phyloP scores from a whole-genome alignment of 1,139 yeast genomes.

The Taphrina betulina region DNA sequence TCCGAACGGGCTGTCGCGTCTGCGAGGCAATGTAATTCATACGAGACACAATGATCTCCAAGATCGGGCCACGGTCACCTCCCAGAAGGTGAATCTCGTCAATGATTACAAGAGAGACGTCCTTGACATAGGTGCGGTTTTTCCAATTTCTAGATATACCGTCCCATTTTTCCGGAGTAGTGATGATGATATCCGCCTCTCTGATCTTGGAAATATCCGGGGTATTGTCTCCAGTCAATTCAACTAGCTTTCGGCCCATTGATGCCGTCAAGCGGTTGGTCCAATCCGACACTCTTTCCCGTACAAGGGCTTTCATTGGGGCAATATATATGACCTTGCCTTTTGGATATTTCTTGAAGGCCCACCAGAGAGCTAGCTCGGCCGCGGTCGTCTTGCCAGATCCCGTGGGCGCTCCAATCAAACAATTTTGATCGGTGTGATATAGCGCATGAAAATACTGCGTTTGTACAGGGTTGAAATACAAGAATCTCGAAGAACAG shows the following conservation, averaged over 20 bases:
- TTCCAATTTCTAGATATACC: conserved; percentile 99
- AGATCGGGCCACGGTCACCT: conserved; percentile 95
- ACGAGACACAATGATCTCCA: conserved; percentile 98
- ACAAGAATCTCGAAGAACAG: conserved; percentile 65
- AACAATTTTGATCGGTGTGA: conserved; percentile 72
- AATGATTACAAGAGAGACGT: conserved; percentile 89
- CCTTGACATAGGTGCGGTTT: conserved; percentile 86
- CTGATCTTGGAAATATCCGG: conserved; percentile 87
- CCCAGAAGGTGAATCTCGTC: conserved; percentile 97
- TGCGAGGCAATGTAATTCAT: conserved; percentile 86
- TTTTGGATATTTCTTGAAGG: conserved; percentile 38
- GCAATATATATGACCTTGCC: conserved; percentile 66
- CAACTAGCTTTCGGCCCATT: conserved; percentile 73
- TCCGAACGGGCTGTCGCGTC: conserved; percentile 71
- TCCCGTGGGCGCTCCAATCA: conserved; percentile 98
- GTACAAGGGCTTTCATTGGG: conserved; percentile 96
- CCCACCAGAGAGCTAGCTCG: conserved; percentile 92
- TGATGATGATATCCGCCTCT: conserved; percentile 86
- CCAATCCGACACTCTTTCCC: conserved; percentile 98
- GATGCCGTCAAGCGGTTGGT: conserved; percentile 60
- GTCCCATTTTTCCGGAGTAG: conserved; percentile 98
- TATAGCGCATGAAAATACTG: conserved; percentile 91
- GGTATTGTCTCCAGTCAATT: conserved; percentile 92
- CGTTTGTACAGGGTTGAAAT: conserved; percentile 98
- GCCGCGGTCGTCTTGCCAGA: conserved; percentile 98